A percentile compares a stretch with the other conserved stretches of the same genome.
Conservation (phyloP, 805 yeast genomes). For the Pichia kluyveri region DNA sequence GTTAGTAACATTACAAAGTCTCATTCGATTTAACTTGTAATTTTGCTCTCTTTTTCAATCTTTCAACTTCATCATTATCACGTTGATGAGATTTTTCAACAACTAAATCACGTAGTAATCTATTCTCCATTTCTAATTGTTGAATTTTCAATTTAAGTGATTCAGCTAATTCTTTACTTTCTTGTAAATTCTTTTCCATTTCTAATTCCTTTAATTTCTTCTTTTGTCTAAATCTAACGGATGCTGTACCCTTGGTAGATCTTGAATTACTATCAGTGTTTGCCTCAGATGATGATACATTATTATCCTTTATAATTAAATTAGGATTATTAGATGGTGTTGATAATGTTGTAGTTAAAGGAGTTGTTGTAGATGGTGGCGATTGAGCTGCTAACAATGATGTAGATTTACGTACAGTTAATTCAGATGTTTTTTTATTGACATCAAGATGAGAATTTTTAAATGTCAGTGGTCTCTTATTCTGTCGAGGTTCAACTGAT, state of each 20-base stretch:
- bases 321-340: not conserved
- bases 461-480: constrained; percentile 1
- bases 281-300: not conserved
- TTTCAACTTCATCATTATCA: constrained; percentile 44
- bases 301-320: too few species aligned
- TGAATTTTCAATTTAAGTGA: constrained; percentile 65
- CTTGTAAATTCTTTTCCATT: constrained; percentile 69
- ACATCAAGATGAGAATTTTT: constrained; percentile 8
- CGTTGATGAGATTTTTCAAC: constrained; percentile 65
- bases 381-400: not conserved
- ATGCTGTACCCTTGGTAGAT: constrained; percentile 40
- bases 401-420: not conserved
- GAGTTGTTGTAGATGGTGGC: not conserved
- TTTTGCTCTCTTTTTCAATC: constrained; percentile 39
- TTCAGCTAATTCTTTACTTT: constrained; percentile 58
- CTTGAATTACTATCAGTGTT: not conserved
- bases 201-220: constrained; percentile 90
- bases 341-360: too few species aligned
- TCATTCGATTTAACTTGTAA: constrained; percentile 16
- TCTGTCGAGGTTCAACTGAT: not conserved
- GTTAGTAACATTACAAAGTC: not conserved
- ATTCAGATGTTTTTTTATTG: not conserved
- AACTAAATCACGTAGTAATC: constrained; percentile 71
- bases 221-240: constrained; percentile 87
- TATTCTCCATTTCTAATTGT: constrained; percentile 89